These are phyloP conservation scores for Bipolaris victoriae DNA, from an alignment of 2,329 filamentous ascomycete species.

Conservation along the genomic window DNA sequence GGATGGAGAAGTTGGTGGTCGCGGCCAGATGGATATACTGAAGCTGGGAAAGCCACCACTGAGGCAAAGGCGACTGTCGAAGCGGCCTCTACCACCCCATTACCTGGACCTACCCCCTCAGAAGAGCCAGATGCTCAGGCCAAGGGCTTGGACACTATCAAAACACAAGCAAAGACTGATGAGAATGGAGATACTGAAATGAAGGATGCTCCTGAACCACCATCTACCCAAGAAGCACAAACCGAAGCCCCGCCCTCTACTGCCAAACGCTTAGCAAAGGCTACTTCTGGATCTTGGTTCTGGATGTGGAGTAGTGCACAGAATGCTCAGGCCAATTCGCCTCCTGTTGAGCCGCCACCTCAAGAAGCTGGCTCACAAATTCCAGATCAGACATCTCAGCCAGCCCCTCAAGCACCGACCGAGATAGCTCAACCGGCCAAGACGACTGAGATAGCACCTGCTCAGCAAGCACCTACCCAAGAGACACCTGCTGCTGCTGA, in stretches of 20 bases:
- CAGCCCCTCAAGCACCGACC: not conserved
- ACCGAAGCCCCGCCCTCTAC: constrained; percentile 19
- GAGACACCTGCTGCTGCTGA: too few species aligned
- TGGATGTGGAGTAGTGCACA: constrained; percentile 57
- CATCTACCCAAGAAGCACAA: constrained; percentile 16
- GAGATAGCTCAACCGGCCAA: not conserved
- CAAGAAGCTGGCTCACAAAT: constrained; percentile 13
- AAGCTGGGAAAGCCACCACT: constrained; percentile 44
- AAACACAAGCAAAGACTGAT: not conserved
- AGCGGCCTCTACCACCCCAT: constrained; percentile 50
- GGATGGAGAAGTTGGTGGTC: constrained; percentile 60
- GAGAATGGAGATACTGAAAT: constrained; percentile 25
- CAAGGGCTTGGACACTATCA: constrained; percentile 33
- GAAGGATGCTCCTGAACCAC: constrained; percentile 25
- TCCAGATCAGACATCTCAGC: constrained; percentile 16
- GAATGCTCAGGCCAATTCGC: constrained; percentile 45
- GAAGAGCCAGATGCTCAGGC: constrained; percentile 39
- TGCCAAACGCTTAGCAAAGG: constrained; percentile 22
- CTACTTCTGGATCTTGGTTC: constrained; percentile 54
- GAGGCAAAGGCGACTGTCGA: constrained; percentile 35
- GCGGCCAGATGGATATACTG: constrained; percentile 54
- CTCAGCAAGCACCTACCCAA: constrained; percentile 2
- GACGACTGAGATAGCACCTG: constrained; percentile 4
- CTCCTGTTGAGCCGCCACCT: constrained; percentile 23
- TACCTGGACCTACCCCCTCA: constrained; percentile 48